These are phyloP conservation scores for Penstemon eatonii DNA, from an alignment of 257 asterid genomes.

Conservation along the genomic window DNA sequence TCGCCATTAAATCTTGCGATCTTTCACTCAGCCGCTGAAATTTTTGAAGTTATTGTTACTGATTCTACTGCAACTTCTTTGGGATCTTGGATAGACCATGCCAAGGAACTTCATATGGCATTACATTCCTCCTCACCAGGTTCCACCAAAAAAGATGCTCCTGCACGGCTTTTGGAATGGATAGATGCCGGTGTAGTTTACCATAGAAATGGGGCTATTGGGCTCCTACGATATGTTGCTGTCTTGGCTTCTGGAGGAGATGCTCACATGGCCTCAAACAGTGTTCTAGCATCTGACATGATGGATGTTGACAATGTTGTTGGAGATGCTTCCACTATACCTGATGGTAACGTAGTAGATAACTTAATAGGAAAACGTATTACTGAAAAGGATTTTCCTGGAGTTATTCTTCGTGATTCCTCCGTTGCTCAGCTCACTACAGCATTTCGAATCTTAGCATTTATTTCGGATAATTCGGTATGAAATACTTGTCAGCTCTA, in stretches of 20 bases:
- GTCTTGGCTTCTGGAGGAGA: slow-evolving; percentile 94
- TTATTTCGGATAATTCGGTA: slow-evolving; percentile 85
- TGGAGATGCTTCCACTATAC: slow-evolving; percentile 70
- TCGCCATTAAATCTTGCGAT: slow-evolving; percentile 79
- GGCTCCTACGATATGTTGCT: slow-evolving; percentile 72
- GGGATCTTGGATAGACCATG: slow-evolving; percentile 79
- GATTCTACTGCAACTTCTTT: slow-evolving; percentile 88
- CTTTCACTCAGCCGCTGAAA: slow-evolving; percentile 87
- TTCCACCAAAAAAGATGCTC: slow-evolving; percentile 87
- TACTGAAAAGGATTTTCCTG: slow-evolving; percentile 91
- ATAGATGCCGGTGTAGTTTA: slow-evolving; percentile 96
- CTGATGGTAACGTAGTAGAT: slow-evolving; percentile 84
- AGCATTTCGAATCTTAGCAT: slow-evolving; percentile 86
- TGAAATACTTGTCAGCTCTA: slow-evolving; percentile 15
- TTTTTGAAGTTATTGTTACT: slow-evolving; percentile 78
- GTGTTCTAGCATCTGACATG: slow-evolving; percentile 85
- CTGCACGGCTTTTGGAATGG: slow-evolving; percentile 95
- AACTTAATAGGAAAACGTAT: slow-evolving; percentile 88
- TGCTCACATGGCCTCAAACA: slow-evolving; percentile 85
- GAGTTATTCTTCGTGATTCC: slow-evolving; percentile 82
- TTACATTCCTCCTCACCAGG: slow-evolving; percentile 71
- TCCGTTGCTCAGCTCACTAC: slow-evolving; percentile 87
- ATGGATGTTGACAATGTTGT: slow-evolving; percentile 89
- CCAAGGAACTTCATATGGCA: slow-evolving; percentile 62
- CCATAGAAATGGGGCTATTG: slow-evolving; percentile 83